phyloP scores from a whole-genome alignment of 306 rosid genomes.

The Prunus fruticosa region DNA sequence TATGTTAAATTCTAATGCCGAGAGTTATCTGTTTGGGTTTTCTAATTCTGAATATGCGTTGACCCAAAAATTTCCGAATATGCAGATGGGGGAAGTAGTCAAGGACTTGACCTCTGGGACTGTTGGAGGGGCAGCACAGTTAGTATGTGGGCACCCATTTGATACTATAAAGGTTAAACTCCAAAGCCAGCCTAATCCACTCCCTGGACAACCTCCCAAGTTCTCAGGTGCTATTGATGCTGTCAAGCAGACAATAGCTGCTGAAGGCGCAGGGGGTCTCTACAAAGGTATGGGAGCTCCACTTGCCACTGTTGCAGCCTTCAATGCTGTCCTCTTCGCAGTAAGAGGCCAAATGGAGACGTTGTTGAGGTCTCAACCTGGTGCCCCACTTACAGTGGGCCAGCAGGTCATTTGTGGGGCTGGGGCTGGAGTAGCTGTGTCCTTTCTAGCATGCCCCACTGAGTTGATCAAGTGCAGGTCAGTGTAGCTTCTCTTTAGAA shows the following conservation, averaged over 20 bases:
- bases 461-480: constrained; percentile 97
- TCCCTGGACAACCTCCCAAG: constrained; percentile 76
- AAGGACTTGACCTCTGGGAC: constrained; percentile 94
- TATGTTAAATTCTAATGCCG: not conserved
- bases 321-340: constrained; percentile 86
- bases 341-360: constrained; percentile 91
- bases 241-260: constrained; percentile 84
- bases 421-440: constrained; percentile 94
- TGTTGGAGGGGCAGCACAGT: constrained; percentile 88
- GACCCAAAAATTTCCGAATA: not conserved
- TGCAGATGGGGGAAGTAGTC: constrained; percentile 87
- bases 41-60: not conserved
- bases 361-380: constrained; percentile 70
- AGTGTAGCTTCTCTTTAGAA: constrained; percentile 10
- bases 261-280: constrained; percentile 90
- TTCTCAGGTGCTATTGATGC: constrained; percentile 92
- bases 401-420: constrained; percentile 86
- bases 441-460: constrained; percentile 91
- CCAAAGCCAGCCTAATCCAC: constrained; percentile 93
- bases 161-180: constrained; percentile 99
- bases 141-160: constrained; percentile 87
- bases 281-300: constrained; percentile 99
- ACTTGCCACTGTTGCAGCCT: constrained; percentile 93
- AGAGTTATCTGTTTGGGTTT: not conserved
- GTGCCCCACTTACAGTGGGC: constrained; percentile 56